Evolutionary conservation across 192 early-diverging fungal genomes (phyloP).

Genomic region (Thamnidium elegans): DNA sequence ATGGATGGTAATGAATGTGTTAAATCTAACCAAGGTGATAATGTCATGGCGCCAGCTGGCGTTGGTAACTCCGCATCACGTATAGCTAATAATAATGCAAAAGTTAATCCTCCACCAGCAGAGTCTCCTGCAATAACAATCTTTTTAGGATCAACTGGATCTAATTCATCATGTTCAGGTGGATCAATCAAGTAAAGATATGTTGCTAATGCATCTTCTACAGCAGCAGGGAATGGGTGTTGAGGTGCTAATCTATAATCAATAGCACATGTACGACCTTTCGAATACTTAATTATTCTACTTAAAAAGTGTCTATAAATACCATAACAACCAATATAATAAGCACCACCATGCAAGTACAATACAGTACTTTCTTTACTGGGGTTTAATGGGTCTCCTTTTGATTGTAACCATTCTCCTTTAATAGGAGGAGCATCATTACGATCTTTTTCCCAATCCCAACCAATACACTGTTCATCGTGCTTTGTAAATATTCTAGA

Average conservation of each 20-base stretch:
- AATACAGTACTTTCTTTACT: slow-evolving; percentile 57
- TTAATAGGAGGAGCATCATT: slow-evolving; percentile 19
- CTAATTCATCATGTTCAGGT: slow-evolving; percentile 41
- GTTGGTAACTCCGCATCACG: slow-evolving; percentile 54
- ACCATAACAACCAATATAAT: slow-evolving; percentile 40
- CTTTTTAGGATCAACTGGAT: slow-evolving; percentile 47
- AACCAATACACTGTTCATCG: slow-evolving; percentile 34
- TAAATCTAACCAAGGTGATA: slow-evolving; percentile 68
- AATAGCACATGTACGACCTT: slow-evolving; percentile 33
- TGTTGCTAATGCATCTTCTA: slow-evolving; percentile 77
- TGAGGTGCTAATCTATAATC: slow-evolving; percentile 84
- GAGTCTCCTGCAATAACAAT: slow-evolving; percentile 69
- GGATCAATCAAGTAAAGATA: slow-evolving; percentile 65
- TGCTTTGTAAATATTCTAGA: slow-evolving; percentile 28
- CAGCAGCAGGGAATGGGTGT: slow-evolving; percentile 73
- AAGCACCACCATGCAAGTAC: slow-evolving; percentile 78
- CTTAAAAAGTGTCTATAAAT: slow-evolving; percentile 41
- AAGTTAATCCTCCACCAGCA: slow-evolving; percentile 61
- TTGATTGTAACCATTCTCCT: slow-evolving; percentile 41
- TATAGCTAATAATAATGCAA: slow-evolving; percentile 54
- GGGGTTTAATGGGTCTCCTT: slow-evolving; percentile 14
- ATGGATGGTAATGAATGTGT: slow-evolving; percentile 47
- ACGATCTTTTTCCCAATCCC: slow-evolving; percentile 45
- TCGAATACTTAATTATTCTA: slow-evolving; percentile 45
- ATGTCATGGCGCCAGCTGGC: slow-evolving; percentile 51